Base-by-base conservation (phyloP, 2,329 filamentous ascomycete genomes). In the Botrytis fabae region DNA sequence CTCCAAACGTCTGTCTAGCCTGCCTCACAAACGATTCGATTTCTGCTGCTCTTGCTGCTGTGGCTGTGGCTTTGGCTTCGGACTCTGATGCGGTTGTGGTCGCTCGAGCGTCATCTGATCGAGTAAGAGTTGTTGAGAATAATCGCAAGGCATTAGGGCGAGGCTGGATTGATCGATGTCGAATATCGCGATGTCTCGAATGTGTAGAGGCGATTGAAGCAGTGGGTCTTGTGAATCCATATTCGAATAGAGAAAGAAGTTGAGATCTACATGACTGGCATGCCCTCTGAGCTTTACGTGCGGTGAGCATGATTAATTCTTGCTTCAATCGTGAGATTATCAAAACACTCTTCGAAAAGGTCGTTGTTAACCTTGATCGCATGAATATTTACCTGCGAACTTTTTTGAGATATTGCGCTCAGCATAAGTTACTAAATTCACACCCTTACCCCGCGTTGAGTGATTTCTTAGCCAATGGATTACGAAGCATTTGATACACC, bases 1-100 rank as follows among this genome's bases (percentile, higher is more conserved):
- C 91, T 75, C 94, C 91, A 81, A 94, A 97, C 14, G 89, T 86
- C 75, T 93, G 91, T 78, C 92, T 89, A 51, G 93, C 91, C 77
- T 89, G 86, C 72, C 92, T 89, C 46, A 93, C 93, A 12, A 91
- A 83, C 18, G 85, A 84, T 80, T 93, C 92, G 72, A 89, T 84
- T 8, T 87, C 84, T 66, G 74, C 76, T 9, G 75, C 64, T 8
- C 35, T 42, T 42, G 35, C 35, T 9, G 12, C 44, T 42, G 44
- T 18, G 20, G 12, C 44, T 42, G 44, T 18, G 20, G 20, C 38
- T 46, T 38, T 51, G 35, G 20, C 38, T 42, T 72, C 62, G 10
- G 32, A 20, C 57, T 65, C 63, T 38, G 46, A 18, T 25, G 70
- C 68, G 20, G 42, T 38, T 20, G 57, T 12, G 32, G 46, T 66